Base-by-base conservation (phyloP, 148 eudicot genomes). In the Rhododendron griersonianum region DNA sequence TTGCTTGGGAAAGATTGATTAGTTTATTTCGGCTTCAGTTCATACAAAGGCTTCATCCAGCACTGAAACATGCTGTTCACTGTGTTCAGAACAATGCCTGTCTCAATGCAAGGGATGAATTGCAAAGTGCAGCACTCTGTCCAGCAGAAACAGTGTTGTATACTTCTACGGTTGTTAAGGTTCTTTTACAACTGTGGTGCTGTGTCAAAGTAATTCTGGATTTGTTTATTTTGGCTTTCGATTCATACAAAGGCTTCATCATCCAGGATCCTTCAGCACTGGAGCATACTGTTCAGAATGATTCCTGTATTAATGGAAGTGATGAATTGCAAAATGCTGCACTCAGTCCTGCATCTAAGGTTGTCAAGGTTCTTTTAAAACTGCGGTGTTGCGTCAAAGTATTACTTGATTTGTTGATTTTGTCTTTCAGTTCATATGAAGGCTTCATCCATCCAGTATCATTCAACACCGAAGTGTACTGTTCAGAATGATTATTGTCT, bases 321-420 rank as follows among this genome's bases (percentile, higher is more conserved):
- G 75, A 78, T 78, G 82, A n/a, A 85, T 44, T 18, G 15, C 86
- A 59, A 78, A 85, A 59, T 78, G 82, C 75, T 59, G 86, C 55
- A 16, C 41, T 45, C 23, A 8, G 44, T 59, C 81, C 78, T 25
- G 82, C 45, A 21, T 85, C 86, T 61, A 85, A 78, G 82, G 86
- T 85, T 78, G 18, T 57, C 45, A 16, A 76, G 5, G 39, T n/a
- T n/a, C 4, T 23, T 14, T 51, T 7, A 5, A 23, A 67, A 83
- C 85, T 69, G 25, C 59, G 16, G 25, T 39, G 23, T 19, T 83
- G 35, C 8, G 48, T 71, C 45, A 67, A 18, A 11, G 2, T 83
- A 9, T 71, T 69, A 53, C 14, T 45, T 83, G 78, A 28, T 65
- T 39, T 61, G 61, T 55, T 16, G 21, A 7, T 45, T 21, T 83